phyloP scores from a whole-genome alignment of 2,329 filamentous ascomycete species.

The Venturia pyrina region DNA sequence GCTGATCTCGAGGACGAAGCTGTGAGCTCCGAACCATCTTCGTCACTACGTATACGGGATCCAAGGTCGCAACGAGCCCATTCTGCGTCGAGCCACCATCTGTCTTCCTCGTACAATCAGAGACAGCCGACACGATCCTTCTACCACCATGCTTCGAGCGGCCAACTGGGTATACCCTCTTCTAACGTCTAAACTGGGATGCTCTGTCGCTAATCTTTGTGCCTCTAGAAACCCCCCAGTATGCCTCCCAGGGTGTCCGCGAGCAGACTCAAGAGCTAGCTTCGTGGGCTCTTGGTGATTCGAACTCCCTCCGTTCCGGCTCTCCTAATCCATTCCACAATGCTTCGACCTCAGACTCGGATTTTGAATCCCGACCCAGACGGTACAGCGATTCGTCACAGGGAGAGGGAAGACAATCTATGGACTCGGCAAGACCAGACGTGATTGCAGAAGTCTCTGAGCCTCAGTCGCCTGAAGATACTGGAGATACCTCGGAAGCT shows the following conservation, averaged over 20 bases:
- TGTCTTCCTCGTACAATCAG: conserved; percentile 15
- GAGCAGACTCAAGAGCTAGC: conserved; percentile 83
- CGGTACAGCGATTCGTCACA: conserved; percentile 16
- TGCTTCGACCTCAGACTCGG: conserved; percentile 20
- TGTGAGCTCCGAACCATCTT: conserved; percentile 1
- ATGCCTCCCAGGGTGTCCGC: conserved; percentile 65
- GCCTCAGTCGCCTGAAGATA: conserved; percentile 39
- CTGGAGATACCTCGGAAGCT: conserved; percentile 15
- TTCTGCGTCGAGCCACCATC: neutral
- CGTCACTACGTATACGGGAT: conserved; percentile 1
- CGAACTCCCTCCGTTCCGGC: conserved; percentile 20
- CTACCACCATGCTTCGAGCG: conserved; percentile 55
- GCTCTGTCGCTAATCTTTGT: conserved; percentile 34
- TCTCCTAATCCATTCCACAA: conserved; percentile 15
- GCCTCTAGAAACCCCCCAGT: conserved; percentile 58
- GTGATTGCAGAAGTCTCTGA: conserved; percentile 55
- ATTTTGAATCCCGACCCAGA: conserved; percentile 15
- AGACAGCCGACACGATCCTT: conserved; percentile 61
- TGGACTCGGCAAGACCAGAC: conserved; percentile 33
- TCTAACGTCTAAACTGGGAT: neutral
- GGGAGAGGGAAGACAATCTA: conserved; percentile 20
- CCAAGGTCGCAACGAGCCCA: neutral
- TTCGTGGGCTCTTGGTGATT: conserved; percentile 55
- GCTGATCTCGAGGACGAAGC: conserved; percentile 10
- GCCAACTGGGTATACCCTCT: conserved; percentile 18